Evolutionary conservation across 441 rosid species (phyloP).

Genomic region (Arabidopsis lyrata): DNA sequence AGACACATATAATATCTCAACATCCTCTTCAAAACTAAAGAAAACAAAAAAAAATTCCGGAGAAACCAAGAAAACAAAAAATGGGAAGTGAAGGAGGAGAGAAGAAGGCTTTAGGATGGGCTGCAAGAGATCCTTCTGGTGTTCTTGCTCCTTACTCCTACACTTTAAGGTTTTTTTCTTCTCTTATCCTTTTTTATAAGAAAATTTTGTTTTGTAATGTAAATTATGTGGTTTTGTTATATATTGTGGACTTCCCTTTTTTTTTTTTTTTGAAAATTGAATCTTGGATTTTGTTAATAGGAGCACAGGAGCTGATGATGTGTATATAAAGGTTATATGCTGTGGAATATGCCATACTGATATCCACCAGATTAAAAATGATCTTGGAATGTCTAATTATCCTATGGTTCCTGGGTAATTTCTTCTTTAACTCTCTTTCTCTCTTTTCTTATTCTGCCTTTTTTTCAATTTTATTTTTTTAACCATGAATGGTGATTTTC

Average conservation of each 20-base stretch:
- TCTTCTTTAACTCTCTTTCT: neutral
- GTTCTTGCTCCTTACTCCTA: constrained; percentile 73
- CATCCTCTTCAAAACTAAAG: neutral
- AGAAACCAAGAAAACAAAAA: constrained; percentile 19
- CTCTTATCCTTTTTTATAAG: constrained; percentile 10
- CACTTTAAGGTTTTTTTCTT: constrained; percentile 56
- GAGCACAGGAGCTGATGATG: constrained; percentile 69
- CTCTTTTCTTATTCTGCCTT: neutral
- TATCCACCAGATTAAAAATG: constrained; percentile 66
- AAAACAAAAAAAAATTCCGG: neutral
- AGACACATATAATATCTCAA: constrained; percentile 21
- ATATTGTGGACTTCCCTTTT: neutral
- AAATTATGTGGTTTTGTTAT: neutral
- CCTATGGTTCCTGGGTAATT: constrained; percentile 83
- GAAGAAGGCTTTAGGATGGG: constrained; percentile 73
- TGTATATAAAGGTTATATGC: constrained; percentile 55
- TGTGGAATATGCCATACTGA: constrained; percentile 79
- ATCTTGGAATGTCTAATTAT: constrained; percentile 67
- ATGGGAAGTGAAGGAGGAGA: constrained; percentile 72
- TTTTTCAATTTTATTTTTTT: neutral
- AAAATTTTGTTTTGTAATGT: neutral
- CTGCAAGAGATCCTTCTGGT: constrained; percentile 83
- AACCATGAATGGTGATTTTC: neutral
- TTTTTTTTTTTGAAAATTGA: neutral
- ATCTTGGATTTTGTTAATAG: constrained; percentile 42